A percentile compares a stretch with the other conserved stretches of the same genome.
Conservation (phyloP, 1,139 yeast genomes). For the Sugiyamaella sp. region DNA sequence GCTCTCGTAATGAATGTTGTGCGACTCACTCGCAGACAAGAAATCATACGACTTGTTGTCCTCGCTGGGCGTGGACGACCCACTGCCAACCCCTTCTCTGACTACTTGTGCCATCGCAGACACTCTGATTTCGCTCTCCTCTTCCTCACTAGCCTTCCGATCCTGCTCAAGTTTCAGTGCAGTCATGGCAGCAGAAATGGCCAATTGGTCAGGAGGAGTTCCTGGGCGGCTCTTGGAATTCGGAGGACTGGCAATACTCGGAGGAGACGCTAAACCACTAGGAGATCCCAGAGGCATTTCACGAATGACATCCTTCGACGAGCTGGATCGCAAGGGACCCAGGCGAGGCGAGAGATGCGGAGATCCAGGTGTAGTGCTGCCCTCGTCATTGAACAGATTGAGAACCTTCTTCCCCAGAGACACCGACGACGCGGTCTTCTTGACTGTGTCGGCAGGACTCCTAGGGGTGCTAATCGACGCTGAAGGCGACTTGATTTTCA, state of each 20-base stretch:
- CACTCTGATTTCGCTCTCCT: background rate
- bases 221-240: background rate
- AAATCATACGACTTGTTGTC: constrained; percentile 24
- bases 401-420: constrained; percentile 9
- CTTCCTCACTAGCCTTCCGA: background rate
- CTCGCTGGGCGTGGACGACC: constrained; percentile 22
- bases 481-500: constrained; percentile 5
- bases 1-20: constrained; percentile 15
- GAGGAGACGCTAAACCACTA: background rate
- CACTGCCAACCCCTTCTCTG: constrained; percentile 25
- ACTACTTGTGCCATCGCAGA: constrained; percentile 3
- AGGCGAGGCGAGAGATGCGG: constrained; percentile 10
- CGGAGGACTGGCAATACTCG: background rate
- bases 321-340: background rate
- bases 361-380: constrained; percentile 15
- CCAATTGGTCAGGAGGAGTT: constrained; percentile 9
- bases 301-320: constrained; percentile 6
- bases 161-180: constrained; percentile 9
- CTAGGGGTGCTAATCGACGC: background rate
- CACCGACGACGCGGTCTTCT: constrained; percentile 10
- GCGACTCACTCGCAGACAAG: constrained; percentile 25
- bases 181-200: constrained; percentile 10
- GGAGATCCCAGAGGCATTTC: constrained; percentile 9
- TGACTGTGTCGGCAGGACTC: constrained; percentile 4
- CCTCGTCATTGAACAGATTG: constrained; percentile 11